A percentile compares a stretch with the other conserved stretches of the same genome.
phyloP scores from a whole-genome alignment of 805 yeast genomes.

The Candida namnaoensis region DNA sequence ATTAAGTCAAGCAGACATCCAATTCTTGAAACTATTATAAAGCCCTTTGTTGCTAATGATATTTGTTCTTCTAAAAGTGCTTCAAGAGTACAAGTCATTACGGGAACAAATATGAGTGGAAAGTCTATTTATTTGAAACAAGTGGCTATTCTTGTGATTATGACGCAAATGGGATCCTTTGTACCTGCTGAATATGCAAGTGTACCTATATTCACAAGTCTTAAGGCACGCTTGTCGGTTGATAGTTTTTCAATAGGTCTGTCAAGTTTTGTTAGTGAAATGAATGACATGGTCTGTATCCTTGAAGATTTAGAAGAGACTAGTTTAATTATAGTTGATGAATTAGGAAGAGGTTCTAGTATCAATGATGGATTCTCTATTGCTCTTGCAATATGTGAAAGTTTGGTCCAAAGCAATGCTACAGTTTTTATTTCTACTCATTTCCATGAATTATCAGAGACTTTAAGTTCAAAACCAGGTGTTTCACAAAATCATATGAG shows the following conservation, averaged over 20 bases:
- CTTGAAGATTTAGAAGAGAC: slow-evolving; percentile 23
- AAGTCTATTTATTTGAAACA: slow-evolving; percentile 50
- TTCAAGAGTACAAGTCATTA: slow-evolving; percentile 38
- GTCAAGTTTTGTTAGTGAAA: slow-evolving; percentile 37
- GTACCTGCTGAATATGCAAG: slow-evolving; percentile 36
- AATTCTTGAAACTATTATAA: slow-evolving; percentile 22
- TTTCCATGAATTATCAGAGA: slow-evolving; percentile 30
- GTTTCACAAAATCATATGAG: slow-evolving; percentile 31
- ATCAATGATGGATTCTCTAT: slow-evolving; percentile 45
- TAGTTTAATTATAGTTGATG: slow-evolving; percentile 40
- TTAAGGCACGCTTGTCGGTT: slow-evolving; percentile 29
- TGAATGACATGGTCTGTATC: slow-evolving; percentile 38
- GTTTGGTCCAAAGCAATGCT: slow-evolving; percentile 18
- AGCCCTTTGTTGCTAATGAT: slow-evolving; percentile 29
- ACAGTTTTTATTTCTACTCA: slow-evolving; percentile 35
- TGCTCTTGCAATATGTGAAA: slow-evolving; percentile 34
- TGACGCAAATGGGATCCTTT: slow-evolving; percentile 53
- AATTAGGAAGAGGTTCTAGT: slow-evolving; percentile 46
- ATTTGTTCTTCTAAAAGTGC: slow-evolving; percentile 22
- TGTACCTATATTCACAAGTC: slow-evolving; percentile 28
- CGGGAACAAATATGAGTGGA: slow-evolving; percentile 61
- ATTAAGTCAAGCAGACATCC: slow-evolving; percentile 33
- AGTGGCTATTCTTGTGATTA: slow-evolving; percentile 35
- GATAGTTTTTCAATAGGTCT: slow-evolving; percentile 25
- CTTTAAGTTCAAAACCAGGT: slow-evolving; percentile 22